Evolutionary conservation across 2,329 filamentous ascomycete genomes (phyloP), one percentile per base, ranked within the genome.

Genomic region (Neofusicoccum ribis): DNA sequence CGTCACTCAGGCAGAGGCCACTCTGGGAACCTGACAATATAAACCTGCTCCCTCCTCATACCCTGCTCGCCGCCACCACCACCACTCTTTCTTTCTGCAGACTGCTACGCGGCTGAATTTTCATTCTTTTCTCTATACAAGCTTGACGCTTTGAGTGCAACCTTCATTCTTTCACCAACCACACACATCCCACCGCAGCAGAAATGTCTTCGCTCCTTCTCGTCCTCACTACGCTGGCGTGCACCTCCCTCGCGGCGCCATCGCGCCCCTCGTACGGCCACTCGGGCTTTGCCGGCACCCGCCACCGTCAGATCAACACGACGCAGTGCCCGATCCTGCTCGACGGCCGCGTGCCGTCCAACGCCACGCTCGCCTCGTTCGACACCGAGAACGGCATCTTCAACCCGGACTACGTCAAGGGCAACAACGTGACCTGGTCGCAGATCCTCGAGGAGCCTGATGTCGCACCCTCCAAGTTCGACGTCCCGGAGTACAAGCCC

Each of bases 321-420:
- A 69, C 70, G 1, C 66, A 70, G 68, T 74, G 72, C 34, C 72
- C 72, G n/a, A 59, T 75, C 11, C 71, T 74, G 49, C 72, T 75
- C 62, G 73, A 74, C 58, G 72, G 71, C n/a, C 71, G 72, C 27
- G 60, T 75, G 23, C 65, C 56, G 12, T 23, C 60, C 12, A 73
- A 72, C 50, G 60, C 68, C 11, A 68, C 70, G 9, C 68, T 71
- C 17, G 7, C 64, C 3, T 65, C 67, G 8, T 74, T 75, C 39
- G 69, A 74, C 58, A 64, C 61, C 6, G 39, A 66, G 7, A 44
- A 67, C 6, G 64, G 65, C 1, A 71, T 69, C 8, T 88, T 82
- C 76, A 84, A 82, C 76, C 79, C 85, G 0, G 75, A 74, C 65
- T 85, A 80, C 69, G 83, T 86, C 62, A 81, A 85, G 69, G 85